Base-by-base conservation (phyloP, 768 basidiomycete genomes). In the Daedaleopsis sinensis region DNA sequence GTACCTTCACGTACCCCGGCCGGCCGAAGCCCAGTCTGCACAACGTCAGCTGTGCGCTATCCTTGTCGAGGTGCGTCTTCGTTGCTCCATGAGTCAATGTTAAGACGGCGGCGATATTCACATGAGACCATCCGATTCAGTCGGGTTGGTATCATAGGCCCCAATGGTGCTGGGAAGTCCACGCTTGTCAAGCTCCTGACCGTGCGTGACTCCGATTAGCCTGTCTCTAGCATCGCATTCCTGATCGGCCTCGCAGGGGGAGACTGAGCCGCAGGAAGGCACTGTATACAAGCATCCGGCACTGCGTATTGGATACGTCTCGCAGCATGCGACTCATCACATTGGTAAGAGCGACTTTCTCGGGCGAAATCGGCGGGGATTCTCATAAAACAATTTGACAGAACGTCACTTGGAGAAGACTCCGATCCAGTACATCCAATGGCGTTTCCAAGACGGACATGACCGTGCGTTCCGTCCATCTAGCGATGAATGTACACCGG, bases 371-470 rank as follows among this genome's bases (percentile, higher is more conserved):
- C 32, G 23, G 42, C 27, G 27, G 7, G 27, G 4, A 32, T 47
- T 19, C n/a, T 51, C 52, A 62, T 72, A 51, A 76, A 59, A 52
- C 35, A 48, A 4, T 60, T 58, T 38, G 23, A 62, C 72, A 91
- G 93, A 96, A 73, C 89, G 86, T 68, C 96, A 98, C 78, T 74
- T 98, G 47, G 94, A 96, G 77, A 97, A 98, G 79, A 96, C 95
- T 5, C 93, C 96, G 24, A 92, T 96, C 62, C 90, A 89, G 57
- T 98, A 98, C 72, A 97, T 98, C 69, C 94, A 97, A 78, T 98
- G 96, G 96, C 91, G 96, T 68, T 98, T 95, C 86, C 96, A 98
- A 73, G 96, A 97, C 74, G 96, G 96, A 52, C 91, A 96, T 76
- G 96, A 98, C 82, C 91, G 94, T 91, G 73, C 66, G 87, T 80